A percentile compares a stretch with the other conserved stretches of the same genome.
These are phyloP conservation scores for Coniochaeta ligniaria DNA, from an alignment of 2,329 filamentous ascomycete species.

Conservation along the genomic window DNA sequence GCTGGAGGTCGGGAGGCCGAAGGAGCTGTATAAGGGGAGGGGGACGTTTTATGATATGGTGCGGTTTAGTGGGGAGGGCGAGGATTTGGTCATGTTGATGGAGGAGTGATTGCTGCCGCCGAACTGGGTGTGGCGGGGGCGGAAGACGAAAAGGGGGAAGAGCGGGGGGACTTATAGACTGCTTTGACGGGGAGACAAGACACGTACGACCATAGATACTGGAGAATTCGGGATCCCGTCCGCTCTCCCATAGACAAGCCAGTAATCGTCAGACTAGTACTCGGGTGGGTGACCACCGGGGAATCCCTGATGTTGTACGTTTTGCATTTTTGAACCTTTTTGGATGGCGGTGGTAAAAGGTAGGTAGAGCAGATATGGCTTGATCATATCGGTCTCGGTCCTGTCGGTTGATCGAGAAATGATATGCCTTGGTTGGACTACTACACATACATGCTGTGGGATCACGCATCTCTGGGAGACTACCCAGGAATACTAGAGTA, in stretches of 20 bases:
- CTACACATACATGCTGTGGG: too few relatives aligned
- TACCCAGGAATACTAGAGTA: too few relatives aligned
- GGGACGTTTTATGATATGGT: constrained; percentile 49
- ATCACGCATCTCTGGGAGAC: too few relatives aligned
- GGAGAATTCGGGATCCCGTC: background rate
- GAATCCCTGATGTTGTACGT: too few relatives aligned
- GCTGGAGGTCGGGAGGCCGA: constrained; percentile 42
- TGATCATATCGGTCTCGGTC: too few relatives aligned
- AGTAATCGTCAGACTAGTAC: too few relatives aligned
- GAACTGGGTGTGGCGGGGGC: background rate
- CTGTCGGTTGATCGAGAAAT: too few relatives aligned
- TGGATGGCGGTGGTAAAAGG: too few relatives aligned
- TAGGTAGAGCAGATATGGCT: too few relatives aligned
- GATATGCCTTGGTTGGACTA: too few relatives aligned
- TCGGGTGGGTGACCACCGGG: too few relatives aligned
- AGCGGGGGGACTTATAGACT: background rate
- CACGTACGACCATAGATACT: background rate
- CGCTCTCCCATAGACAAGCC: background rate
- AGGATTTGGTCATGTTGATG: constrained; percentile 30
- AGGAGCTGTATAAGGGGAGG: constrained; percentile 33
- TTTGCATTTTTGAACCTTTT: too few relatives aligned
- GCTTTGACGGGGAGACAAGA: background rate
- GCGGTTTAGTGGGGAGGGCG: constrained; percentile 46
- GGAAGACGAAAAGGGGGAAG: background rate
- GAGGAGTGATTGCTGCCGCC: background rate